Evolutionary conservation across 768 basidiomycete genomes (phyloP).

Genomic region (Cystofilobasidium ferigula): DNA sequence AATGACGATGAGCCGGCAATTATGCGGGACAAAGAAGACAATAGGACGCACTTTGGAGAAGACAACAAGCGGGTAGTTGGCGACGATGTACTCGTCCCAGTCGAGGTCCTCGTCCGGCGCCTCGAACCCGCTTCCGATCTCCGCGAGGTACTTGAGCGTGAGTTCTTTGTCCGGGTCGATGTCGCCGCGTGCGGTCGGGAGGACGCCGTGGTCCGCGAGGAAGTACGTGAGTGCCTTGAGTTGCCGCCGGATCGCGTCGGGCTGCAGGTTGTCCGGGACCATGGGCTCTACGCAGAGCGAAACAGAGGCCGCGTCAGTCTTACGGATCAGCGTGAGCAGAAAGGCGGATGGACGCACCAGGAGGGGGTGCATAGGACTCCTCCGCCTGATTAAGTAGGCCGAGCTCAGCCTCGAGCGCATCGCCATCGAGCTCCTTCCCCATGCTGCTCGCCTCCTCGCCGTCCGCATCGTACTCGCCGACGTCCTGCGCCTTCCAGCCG

Average conservation of each 20-base stretch:
- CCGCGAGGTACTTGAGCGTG: constrained; percentile 27
- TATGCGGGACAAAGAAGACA: too few relatives aligned
- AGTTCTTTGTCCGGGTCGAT: constrained; percentile 4
- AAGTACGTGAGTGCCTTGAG: constrained; percentile 34
- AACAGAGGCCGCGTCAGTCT: constrained; percentile 2
- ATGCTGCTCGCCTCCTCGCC: too few relatives aligned
- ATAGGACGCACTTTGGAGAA: constrained; percentile 35
- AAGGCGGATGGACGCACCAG: background rate
- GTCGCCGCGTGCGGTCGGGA: constrained; percentile 27
- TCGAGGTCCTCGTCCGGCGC: constrained; percentile 29
- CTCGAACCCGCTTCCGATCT: constrained; percentile 27
- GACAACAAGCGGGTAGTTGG: constrained; percentile 32
- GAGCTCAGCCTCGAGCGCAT: constrained; percentile 7
- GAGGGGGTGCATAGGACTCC: background rate
- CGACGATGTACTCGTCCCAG: constrained; percentile 34
- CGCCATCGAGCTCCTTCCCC: background rate
- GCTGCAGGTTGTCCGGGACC: constrained; percentile 1
- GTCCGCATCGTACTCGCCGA: background rate
- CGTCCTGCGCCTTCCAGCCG: background rate
- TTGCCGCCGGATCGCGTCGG: constrained; percentile 4
- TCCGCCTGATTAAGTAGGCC: background rate
- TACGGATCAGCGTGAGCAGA: background rate
- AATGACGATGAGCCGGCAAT: background rate
- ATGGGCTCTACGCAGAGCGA: too few relatives aligned
- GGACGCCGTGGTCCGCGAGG: constrained; percentile 34